Evolutionary conservation across 768 basidiomycete genomes (phyloP), one percentile per base, ranked within the genome.

Genomic region (Hypholoma fasciculare): DNA sequence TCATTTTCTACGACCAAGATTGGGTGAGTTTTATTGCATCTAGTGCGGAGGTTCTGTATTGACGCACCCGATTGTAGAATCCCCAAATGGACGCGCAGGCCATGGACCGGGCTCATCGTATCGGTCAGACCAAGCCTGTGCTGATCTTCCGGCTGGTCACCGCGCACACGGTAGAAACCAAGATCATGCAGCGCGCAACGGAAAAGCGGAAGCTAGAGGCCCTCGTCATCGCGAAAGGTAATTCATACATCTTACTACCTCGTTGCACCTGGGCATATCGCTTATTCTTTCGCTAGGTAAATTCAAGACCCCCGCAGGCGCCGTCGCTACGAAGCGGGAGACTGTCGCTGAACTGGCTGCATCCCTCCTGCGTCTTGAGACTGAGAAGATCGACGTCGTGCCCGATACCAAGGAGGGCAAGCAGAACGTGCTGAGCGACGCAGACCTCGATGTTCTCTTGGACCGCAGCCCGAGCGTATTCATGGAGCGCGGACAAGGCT

Each of bases 21-120:
- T 94, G 92, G 92, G 89, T 94, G 69, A 30, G 82, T 71, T 34
- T 19, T 0, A 30, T 44, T 9, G 16, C 26, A 17, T 3, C 13
- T 14, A 34, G 13, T 13, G 11, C 12, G 23, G 55, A 60, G 39
- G 62, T n/a, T 34, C 16, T n/a, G 14, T 23, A 19, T 46, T 26
- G 40, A 34, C 51, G 1, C 39, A 9, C 16, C 11, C 26, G 16
- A 46, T 26, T 54, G 14, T 61, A 93, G 91, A 94, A 93, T 65
- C 95, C 96, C 0, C 96, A 97, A 76, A 95, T 96, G 87, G 96
- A 99, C 63, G 78, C 92, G 2, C 96, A 99, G 74, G 96, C 96
- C 0, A 92, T 95, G 69, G 96, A 97, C 65, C 83, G 96, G 37
- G 95, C 95, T 0, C 96, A 99, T 72, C 86, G 97, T 11, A 98